Percentiles rank a stretch among this genome's conserved stretches.
Conservation (phyloP, 441 rosid genomes). For the Breynia disticha region DNA sequence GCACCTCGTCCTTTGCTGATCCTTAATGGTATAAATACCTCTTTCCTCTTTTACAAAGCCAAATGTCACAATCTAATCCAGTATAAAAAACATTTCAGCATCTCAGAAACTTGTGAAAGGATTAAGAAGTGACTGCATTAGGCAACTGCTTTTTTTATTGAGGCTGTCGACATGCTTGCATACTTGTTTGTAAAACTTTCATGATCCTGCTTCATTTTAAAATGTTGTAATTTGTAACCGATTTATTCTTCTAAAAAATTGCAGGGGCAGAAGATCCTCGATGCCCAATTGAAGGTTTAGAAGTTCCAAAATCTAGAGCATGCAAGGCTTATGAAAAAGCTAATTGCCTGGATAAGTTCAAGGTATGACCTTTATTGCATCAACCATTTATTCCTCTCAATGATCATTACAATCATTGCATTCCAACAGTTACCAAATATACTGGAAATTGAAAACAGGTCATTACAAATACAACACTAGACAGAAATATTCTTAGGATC, state of each 20-base stretch:
- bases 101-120: not conserved
- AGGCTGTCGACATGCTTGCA: too few species aligned
- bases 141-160: too few species aligned
- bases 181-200: too few species aligned
- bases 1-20: conserved; percentile 73
- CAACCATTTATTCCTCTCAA: not conserved
- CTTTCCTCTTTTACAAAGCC: not conserved
- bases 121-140: too few species aligned
- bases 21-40: conserved; percentile 41
- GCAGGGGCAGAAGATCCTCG: conserved; percentile 76
- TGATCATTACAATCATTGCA: not conserved
- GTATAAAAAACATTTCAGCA: not conserved
- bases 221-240: too few species aligned
- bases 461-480: too few species aligned
- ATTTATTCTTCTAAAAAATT: conserved; percentile 13
- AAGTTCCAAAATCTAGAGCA: conserved; percentile 36
- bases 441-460: too few species aligned
- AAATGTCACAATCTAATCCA: not conserved
- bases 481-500: too few species aligned
- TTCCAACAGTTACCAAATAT: not conserved
- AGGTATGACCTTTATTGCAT: conserved; percentile 30
- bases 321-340: conserved; percentile 38
- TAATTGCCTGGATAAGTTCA: conserved; percentile 32
- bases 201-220: too few species aligned
- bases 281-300: conserved; percentile 66